A percentile compares a stretch with the other conserved stretches of the same genome.
Evolutionary conservation across 2,329 filamentous ascomycete species (phyloP).

Genomic region (Dactylonectria estremocensis): DNA sequence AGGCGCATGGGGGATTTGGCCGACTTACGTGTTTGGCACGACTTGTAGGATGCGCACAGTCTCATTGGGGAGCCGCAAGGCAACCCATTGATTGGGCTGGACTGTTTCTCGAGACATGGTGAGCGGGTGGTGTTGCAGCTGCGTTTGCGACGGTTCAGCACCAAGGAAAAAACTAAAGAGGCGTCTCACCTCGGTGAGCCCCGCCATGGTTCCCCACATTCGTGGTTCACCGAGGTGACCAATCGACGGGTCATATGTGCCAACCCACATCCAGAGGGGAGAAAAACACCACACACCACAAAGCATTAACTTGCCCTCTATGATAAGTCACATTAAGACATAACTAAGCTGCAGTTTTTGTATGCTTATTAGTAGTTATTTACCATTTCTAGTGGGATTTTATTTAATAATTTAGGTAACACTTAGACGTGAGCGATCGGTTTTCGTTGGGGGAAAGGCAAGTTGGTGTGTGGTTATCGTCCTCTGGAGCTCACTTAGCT

Average conservation of each 20-base stretch:
- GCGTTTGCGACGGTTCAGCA: constrained; percentile 33
- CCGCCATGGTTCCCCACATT: constrained; percentile 42
- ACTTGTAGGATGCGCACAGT: constrained; percentile 71
- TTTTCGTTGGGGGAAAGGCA: no score
- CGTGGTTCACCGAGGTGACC: constrained; percentile 33
- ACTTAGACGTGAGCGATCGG: no score
- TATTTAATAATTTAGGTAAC: no score
- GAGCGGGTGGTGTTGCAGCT: constrained; percentile 30
- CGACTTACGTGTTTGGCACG: constrained; percentile 71
- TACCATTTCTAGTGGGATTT: no score
- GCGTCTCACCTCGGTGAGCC: constrained; percentile 51
- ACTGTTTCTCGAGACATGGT: constrained; percentile 53
- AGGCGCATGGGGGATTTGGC: constrained; percentile 16
- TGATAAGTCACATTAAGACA: no score
- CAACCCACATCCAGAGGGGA: not conserved
- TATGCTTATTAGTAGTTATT: no score
- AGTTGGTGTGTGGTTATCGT: no score
- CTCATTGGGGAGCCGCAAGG: constrained; percentile 72
- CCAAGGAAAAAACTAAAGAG: constrained; percentile 45
- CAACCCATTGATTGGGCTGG: constrained; percentile 73
- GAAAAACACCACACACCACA: no score
- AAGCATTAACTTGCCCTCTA: no score
- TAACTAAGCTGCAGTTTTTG: no score
- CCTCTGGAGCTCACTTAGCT: not conserved
- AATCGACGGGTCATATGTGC: not conserved